Conservation (phyloP, 805 yeast species). For the Ogataea pignaliae region DNA sequence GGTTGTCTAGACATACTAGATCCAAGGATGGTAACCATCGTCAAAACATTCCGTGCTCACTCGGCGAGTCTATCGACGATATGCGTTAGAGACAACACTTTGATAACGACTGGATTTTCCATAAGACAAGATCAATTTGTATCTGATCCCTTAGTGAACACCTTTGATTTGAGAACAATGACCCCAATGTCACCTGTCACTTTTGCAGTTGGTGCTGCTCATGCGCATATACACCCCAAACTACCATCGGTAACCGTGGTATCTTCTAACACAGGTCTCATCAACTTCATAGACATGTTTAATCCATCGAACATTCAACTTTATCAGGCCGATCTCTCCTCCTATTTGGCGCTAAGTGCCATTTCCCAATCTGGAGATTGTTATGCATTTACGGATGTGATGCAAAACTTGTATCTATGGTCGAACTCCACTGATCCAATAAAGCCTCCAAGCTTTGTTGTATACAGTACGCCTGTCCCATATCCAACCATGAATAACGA, state of each 20-base stretch:
- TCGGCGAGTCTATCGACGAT: constrained; percentile 59
- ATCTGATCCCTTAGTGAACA: constrained; percentile 77
- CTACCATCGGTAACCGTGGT: constrained; percentile 72
- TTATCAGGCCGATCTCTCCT: constrained; percentile 58
- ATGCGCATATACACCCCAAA: constrained; percentile 81
- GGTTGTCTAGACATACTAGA: constrained; percentile 67
- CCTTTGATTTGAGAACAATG: constrained; percentile 74
- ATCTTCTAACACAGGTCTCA: constrained; percentile 72
- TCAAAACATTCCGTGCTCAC: constrained; percentile 56
- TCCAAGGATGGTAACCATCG: constrained; percentile 40
- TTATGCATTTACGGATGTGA: constrained; percentile 62
- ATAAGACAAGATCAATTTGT: constrained; percentile 52
- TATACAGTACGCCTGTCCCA: constrained; percentile 44
- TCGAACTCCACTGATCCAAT: constrained; percentile 42
- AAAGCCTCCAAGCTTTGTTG: constrained; percentile 32
- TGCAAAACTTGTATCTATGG: constrained; percentile 66
- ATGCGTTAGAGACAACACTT: constrained; percentile 58
- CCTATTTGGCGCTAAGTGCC: constrained; percentile 46
- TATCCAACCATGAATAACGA: constrained; percentile 42
- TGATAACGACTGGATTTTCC: constrained; percentile 80
- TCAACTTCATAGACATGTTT: constrained; percentile 79
- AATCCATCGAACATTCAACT: constrained; percentile 67
- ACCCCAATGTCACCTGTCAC: constrained; percentile 74
- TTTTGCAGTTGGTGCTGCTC: constrained; percentile 86
- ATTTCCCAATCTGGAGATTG: constrained; percentile 72